Evolutionary conservation across 2,329 filamentous ascomycete species (phyloP).

Genomic region (Mycogone perniciosa): DNA sequence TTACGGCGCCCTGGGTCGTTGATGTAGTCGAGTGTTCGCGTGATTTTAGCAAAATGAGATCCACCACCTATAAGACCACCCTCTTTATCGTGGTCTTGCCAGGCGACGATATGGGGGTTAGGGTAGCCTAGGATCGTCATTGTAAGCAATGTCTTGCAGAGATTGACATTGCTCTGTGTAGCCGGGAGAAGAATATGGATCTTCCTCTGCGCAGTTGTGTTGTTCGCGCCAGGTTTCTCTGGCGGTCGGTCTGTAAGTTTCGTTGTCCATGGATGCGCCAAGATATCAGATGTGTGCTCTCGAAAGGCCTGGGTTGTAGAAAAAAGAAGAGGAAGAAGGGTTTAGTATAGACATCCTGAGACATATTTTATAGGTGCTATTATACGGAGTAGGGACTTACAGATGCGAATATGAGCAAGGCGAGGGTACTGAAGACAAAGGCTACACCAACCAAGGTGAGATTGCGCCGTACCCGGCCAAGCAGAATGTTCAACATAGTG

Average conservation of each 20-base stretch:
- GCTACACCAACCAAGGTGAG: neutral
- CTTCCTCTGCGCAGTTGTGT: neutral
- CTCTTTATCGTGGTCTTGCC: constrained; percentile 18
- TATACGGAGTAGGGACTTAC: constrained; percentile 12
- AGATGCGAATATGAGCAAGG: constrained; percentile 5
- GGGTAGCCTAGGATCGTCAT: constrained; percentile 24
- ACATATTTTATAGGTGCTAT: neutral
- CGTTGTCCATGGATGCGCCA: neutral
- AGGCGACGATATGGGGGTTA: constrained; percentile 22
- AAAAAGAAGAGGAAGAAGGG: neutral
- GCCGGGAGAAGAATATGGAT: constrained; percentile 24
- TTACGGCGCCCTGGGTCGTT: constrained; percentile 17
- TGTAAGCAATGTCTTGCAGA: constrained; percentile 29
- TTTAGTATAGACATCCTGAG: too few relatives aligned
- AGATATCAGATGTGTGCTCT: neutral
- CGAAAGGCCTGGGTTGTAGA: neutral
- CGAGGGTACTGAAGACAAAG: constrained; percentile 13
- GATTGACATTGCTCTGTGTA: constrained; percentile 18
- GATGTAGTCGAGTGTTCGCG: constrained; percentile 21
- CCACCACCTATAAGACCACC: constrained; percentile 19
- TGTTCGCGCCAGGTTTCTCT: neutral
- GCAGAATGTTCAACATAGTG: neutral
- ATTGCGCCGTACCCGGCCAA: neutral
- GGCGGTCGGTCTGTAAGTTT: neutral
- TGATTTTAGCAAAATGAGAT: constrained; percentile 26